A percentile compares a stretch with the other conserved stretches of the same genome.
Evolutionary conservation across 2,329 filamentous ascomycete species (phyloP).

Genomic region (Aureobasidium sp.): DNA sequence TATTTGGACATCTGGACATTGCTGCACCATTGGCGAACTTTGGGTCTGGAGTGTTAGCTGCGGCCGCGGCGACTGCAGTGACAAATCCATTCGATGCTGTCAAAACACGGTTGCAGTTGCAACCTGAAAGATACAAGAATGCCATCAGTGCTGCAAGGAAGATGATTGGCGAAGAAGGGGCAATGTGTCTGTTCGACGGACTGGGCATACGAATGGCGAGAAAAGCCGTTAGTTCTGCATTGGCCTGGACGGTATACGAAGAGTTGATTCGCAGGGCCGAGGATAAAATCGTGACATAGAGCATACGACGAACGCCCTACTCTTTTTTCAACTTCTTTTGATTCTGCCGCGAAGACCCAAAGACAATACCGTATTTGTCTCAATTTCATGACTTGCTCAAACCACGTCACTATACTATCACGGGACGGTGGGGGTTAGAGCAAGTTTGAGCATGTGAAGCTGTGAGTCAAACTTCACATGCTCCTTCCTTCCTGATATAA

Average conservation of each 20-base stretch:
- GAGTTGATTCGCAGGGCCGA: conserved; percentile 75
- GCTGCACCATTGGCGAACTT: conserved; percentile 53
- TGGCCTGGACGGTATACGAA: conserved; percentile 97
- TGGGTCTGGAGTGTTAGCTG: conserved; percentile 70
- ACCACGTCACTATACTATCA: too few species aligned
- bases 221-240: conserved; percentile 87
- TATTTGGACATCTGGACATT: conserved; percentile 49
- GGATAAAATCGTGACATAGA: conserved; percentile 22
- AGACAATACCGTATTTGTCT: too few species aligned
- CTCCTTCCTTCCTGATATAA: too few species aligned
- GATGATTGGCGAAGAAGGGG: conserved; percentile 77
- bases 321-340: neutral
- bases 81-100: conserved; percentile 97
- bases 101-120: conserved; percentile 89
- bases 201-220: conserved; percentile 78
- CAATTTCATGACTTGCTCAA: too few species aligned
- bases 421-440: too few species aligned
- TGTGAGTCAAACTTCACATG: too few species aligned
- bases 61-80: conserved; percentile 73
- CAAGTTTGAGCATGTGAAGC: too few species aligned
- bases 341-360: too few species aligned
- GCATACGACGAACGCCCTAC: neutral
- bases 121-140: conserved; percentile 75
- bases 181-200: conserved; percentile 76
- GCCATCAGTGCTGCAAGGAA: conserved; percentile 67